Evolutionary conservation across 164 flowering plant species (phyloP).

Genomic region (Brasenia schreberi): DNA sequence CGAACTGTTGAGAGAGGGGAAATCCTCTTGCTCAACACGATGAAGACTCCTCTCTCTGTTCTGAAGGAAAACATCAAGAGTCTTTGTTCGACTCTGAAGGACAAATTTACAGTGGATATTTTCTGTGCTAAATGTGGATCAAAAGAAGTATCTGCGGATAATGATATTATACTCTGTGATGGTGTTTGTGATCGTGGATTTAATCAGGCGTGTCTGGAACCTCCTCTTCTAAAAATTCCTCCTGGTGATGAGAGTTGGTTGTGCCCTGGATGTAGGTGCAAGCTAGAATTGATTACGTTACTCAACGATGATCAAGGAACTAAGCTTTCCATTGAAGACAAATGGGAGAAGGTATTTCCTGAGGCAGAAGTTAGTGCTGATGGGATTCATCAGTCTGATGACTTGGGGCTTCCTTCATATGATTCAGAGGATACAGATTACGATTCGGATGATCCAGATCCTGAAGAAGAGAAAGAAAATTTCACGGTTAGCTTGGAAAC

Average conservation of each 20-base stretch:
- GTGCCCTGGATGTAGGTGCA: conserved; percentile 98
- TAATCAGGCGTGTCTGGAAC: conserved; percentile 83
- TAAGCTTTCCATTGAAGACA: conserved; percentile 42
- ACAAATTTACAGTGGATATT: conserved; percentile 77
- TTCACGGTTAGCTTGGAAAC: too few species aligned
- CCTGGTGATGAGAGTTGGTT: conserved; percentile 91
- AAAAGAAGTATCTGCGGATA: conserved; percentile 48
- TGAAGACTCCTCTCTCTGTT: conserved; percentile 38
- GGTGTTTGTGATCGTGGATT: conserved; percentile 95
- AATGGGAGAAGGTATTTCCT: conserved; percentile 92
- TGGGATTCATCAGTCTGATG: conserved; percentile 29
- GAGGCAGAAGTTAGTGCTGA: conserved; percentile 51
- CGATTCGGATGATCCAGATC: conserved; percentile 50
- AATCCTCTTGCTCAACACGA: too few species aligned
- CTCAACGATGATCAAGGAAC: conserved; percentile 66
- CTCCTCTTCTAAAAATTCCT: conserved; percentile 81
- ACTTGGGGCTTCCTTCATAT: conserved; percentile 61
- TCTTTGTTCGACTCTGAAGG: conserved; percentile 84
- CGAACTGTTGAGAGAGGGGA: too few species aligned
- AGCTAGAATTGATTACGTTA: conserved; percentile 62
- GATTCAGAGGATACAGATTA: conserved; percentile 85
- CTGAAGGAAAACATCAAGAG: conserved; percentile 67
- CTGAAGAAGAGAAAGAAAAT: conserved; percentile 25
- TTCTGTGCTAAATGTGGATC: conserved; percentile 93
- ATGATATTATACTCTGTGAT: conserved; percentile 95